These are phyloP conservation scores for Saussurea involucrata DNA, from an alignment of 129 eudicot genomes.

Conservation along the genomic window DNA sequence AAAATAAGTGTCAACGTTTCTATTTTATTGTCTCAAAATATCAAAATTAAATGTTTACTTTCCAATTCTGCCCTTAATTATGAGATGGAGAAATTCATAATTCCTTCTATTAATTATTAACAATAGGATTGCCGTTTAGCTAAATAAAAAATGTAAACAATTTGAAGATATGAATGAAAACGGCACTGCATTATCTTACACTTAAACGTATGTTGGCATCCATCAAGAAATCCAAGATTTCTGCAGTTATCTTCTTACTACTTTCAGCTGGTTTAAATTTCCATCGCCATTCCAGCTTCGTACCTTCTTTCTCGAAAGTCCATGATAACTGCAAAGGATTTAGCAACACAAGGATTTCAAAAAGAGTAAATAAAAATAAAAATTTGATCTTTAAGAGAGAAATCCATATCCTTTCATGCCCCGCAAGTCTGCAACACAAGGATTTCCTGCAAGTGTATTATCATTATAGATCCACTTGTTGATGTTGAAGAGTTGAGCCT, in stretches of 20 bases:
- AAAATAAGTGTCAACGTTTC: too few relatives aligned
- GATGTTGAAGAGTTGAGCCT: too few relatives aligned
- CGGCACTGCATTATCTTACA: slow-evolving; percentile 39
- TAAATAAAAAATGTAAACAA: neutral
- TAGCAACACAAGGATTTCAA: neutral
- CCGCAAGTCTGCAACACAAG: too few relatives aligned
- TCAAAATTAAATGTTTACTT: neutral
- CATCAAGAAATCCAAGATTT: slow-evolving; percentile 71
- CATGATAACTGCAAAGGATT: slow-evolving; percentile 67
- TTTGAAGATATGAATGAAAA: slow-evolving; percentile 1
- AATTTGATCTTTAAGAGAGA: neutral
- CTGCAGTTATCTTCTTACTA: slow-evolving; percentile 52
- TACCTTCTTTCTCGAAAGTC: slow-evolving; percentile 88
- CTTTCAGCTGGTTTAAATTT: slow-evolving; percentile 58
- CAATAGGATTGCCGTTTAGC: too few relatives aligned
- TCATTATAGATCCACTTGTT: too few relatives aligned
- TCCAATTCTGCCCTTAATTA: neutral
- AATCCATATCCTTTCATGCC: too few relatives aligned
- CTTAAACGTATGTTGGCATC: slow-evolving; percentile 78
- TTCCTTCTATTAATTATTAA: neutral
- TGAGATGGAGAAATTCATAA: neutral
- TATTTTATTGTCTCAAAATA: too few relatives aligned
- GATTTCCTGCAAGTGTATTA: too few relatives aligned
- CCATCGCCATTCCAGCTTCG: slow-evolving; percentile 94
- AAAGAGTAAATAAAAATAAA: neutral